These are phyloP conservation scores for Acer campestre DNA, from an alignment of 345 rosid genomes.

Conservation along the genomic window DNA sequence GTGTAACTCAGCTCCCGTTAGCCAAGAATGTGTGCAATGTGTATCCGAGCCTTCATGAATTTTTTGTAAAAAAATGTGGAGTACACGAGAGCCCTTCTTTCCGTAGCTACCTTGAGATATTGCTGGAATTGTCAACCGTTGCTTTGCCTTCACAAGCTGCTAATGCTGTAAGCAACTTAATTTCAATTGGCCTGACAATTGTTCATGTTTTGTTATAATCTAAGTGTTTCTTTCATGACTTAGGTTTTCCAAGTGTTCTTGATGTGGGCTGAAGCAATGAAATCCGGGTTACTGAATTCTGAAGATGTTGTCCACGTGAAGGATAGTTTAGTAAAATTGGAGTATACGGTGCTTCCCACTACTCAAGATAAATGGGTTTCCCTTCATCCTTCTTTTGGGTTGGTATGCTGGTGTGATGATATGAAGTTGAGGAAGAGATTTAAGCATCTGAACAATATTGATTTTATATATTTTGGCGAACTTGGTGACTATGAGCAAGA, in stretches of 20 bases:
- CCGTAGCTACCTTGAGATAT: conserved; percentile 56
- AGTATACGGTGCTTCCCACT: conserved; percentile 76
- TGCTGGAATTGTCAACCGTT: conserved; percentile 59
- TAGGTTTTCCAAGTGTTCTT: conserved; percentile 82
- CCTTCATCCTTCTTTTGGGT: conserved; percentile 75
- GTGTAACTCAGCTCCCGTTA: conserved; percentile 32
- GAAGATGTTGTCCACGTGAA: conserved; percentile 59
- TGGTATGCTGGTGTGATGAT: conserved; percentile 86
- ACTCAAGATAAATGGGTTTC: conserved; percentile 79
- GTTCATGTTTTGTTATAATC: conserved; percentile 13
- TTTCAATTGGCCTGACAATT: conserved; percentile 3
- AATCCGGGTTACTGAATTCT: conserved; percentile 52
- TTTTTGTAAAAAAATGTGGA: conserved; percentile 77
- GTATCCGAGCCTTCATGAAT: conserved; percentile 82
- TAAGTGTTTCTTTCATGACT: conserved; percentile 27
- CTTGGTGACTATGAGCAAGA: conserved; percentile 51
- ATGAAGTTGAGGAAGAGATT: conserved; percentile 63
- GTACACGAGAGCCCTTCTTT: conserved; percentile 72
- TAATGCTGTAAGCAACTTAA: conserved; percentile 56
- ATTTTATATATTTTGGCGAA: conserved; percentile 66
- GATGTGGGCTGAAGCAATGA: conserved; percentile 75
- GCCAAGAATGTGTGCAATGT: conserved; percentile 62
- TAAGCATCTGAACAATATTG: conserved; percentile 54
- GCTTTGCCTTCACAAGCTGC: conserved; percentile 77
- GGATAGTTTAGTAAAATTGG: conserved; percentile 60